Conservation (phyloP, 306 rosid species). For the Medicago truncatula region MtrunA17r5.0-ANR NC_053045.1:56009001-56009500, state of each 20-base stretch:
- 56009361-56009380: neutral
- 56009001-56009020: constrained; percentile 22
- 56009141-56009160: constrained; percentile 31
- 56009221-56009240: constrained; percentile 5
- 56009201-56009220: constrained; percentile 22
- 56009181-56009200: constrained; percentile 23
- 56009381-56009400: neutral
- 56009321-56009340: neutral
- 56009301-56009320: constrained; percentile 1
- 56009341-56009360: neutral
- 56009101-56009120: constrained; percentile 56
- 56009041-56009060: constrained; percentile 51
- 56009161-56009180: constrained; percentile 1
- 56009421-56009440: neutral
- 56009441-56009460: too few species aligned
- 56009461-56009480: too few species aligned
- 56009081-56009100: constrained; percentile 34
- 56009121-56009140: constrained; percentile 48
- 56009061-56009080: constrained; percentile 50
- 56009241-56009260: neutral
- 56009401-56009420: neutral
- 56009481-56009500: too few species aligned
- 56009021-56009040: constrained; percentile 16
- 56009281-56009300: neutral
- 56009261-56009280: constrained; percentile 3